Base-by-base conservation (phyloP, 2,329 filamentous ascomycete species). In the Aspergillus pseudoviridinutans region DNA sequence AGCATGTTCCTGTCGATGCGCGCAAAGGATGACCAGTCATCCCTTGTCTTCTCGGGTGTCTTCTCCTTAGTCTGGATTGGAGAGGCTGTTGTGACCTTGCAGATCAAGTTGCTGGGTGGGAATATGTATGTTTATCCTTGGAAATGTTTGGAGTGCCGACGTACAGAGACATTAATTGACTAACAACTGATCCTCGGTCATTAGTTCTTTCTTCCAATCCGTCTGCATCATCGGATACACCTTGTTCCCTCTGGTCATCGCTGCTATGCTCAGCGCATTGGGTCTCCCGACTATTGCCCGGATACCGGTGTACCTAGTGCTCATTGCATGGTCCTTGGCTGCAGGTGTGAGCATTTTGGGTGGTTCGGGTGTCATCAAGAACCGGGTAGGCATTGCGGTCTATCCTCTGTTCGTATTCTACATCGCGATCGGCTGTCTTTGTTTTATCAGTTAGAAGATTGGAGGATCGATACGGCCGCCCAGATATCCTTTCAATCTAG, bases 161-260 rank as follows among this genome's bases (percentile, higher is more conserved):
- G 14, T 35, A 35, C 4, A 32, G 12, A 32, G 29, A 14, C 29
- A 4, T 12, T 32, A 3, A 49, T 56, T 14, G 7, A 47, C 44
- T 47, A 47, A 47, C 44, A 6, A 4, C 14, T 14, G 4, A 5
- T 27, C 41, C 41, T 8, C 24, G 28, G 17, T 28, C n/a, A 68
- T 52, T 71, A 97, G 93, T 69, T 97, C 94, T 20, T 99, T 99
- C 75, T 94, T 96, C 70, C 94, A 99, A 76, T 96, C 92, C 57
- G 85, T 99, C 65, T 97, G 92, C 75, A 95, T 99, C 68, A 99
- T 99, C 72, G 94, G 94, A 49, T 99, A 99, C 76, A 99, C 94
- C 1, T 85, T 99, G 56, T 99, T 99, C 78, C 94, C 94, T 1
- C 85, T 99, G 54, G 94, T 97, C 66, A 90, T 99, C 65, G 95